Evolutionary conservation across 2,329 filamentous ascomycete genomes (phyloP).

Genomic region (Onygenales sp.): DNA sequence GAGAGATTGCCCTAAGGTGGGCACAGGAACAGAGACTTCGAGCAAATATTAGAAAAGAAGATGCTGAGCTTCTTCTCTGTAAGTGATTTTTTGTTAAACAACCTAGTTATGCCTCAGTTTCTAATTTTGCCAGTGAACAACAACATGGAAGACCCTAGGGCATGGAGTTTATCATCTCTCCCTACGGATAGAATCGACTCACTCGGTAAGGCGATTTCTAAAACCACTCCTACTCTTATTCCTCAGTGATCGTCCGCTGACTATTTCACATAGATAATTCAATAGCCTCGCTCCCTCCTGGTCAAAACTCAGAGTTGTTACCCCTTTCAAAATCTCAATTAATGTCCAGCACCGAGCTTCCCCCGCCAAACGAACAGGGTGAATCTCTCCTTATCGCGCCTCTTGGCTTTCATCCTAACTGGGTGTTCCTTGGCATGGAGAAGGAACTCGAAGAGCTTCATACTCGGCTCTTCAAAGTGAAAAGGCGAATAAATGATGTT

Average conservation of each 20-base stretch:
- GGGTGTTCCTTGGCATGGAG: slow-evolving; percentile 52
- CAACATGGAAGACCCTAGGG: not conserved
- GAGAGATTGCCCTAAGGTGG: slow-evolving; percentile 50
- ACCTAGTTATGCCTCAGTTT: not conserved
- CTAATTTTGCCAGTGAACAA: not conserved
- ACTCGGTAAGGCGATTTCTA: not conserved
- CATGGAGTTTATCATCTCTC: not conserved
- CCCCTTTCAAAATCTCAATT: slow-evolving; percentile 18
- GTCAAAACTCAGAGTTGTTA: slow-evolving; percentile 13
- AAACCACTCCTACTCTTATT: not conserved
- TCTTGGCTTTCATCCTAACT: slow-evolving; percentile 52
- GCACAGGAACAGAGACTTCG: slow-evolving; percentile 42
- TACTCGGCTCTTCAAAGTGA: slow-evolving; percentile 48
- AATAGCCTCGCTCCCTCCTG: not conserved
- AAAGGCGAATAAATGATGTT: slow-evolving; percentile 49
- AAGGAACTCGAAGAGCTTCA: slow-evolving; percentile 51
- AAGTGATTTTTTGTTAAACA: not conserved
- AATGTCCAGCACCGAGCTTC: slow-evolving; percentile 16
- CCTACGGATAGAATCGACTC: not conserved
- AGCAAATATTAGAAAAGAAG: slow-evolving; percentile 16
- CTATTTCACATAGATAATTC: not conserved
- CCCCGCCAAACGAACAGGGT: slow-evolving; percentile 11
- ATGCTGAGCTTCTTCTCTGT: not conserved
- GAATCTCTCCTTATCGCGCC: slow-evolving; percentile 38
- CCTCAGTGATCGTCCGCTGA: not conserved